These are phyloP conservation scores for Ophiocordyceps camponoti-saundersi DNA, from an alignment of 2,329 filamentous ascomycete genomes.

Conservation along the genomic window DNA sequence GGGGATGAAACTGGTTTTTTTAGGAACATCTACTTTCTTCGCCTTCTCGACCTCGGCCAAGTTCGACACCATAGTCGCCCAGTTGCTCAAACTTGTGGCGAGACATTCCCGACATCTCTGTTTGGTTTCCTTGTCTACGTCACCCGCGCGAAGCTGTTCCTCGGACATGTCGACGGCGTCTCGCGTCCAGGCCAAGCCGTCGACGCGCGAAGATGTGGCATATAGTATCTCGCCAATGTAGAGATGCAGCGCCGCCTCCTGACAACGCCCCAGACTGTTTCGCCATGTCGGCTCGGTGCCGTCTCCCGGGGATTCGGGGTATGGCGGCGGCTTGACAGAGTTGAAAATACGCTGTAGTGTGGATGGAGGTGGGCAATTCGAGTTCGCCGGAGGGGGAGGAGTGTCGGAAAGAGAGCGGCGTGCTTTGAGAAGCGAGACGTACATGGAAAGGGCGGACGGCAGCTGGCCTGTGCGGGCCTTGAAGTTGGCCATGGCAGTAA, in stretches of 20 bases:
- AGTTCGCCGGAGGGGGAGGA: slow-evolving; percentile 8
- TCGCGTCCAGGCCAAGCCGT: slow-evolving; percentile 76
- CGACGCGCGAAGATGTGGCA: slow-evolving; percentile 40
- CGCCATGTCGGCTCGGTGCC: slow-evolving; percentile 53
- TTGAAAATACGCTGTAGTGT: slow-evolving; percentile 8
- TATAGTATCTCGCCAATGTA: slow-evolving; percentile 93
- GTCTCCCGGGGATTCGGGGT: slow-evolving; percentile 53
- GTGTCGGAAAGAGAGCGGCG: slow-evolving; percentile 41
- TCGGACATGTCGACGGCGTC: slow-evolving; percentile 74
- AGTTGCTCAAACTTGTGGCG: slow-evolving; percentile 60
- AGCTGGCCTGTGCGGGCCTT: slow-evolving; percentile 54
- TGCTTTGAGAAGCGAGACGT: slow-evolving; percentile 69
- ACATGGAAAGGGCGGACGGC: slow-evolving; percentile 58
- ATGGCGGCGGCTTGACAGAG: slow-evolving; percentile 32
- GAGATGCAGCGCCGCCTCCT: slow-evolving; percentile 71
- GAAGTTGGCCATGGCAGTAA: slow-evolving; percentile 66
- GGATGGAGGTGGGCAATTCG: slow-evolving; percentile 3
- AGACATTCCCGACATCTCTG: slow-evolving; percentile 64
- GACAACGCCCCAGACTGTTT: slow-evolving; percentile 49
- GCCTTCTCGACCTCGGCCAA: slow-evolving; percentile 36
- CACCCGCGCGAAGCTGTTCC: slow-evolving; percentile 35
- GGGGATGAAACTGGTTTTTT: slow-evolving; percentile 15
- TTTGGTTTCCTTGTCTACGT: slow-evolving; percentile 11
- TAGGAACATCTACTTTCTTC: too few species aligned
- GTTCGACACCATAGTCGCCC: slow-evolving; percentile 61